Evolutionary conservation across 495 filamentous ascomycete species (phyloP).

Genomic region (Trichoderma parareesei): DNA sequence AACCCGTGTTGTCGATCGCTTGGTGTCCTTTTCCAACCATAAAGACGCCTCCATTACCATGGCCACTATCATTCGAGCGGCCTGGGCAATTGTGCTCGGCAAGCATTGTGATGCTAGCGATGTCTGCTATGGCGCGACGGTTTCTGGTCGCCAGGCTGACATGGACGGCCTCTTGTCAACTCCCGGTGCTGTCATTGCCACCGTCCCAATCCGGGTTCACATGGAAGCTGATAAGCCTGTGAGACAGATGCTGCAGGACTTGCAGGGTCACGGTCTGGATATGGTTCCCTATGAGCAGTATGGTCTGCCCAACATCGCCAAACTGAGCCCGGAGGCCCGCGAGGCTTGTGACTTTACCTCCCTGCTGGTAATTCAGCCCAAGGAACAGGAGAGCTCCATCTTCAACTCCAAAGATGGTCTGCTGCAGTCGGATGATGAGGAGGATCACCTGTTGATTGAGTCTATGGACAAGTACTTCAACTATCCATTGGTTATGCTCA

Average conservation of each 20-base stretch:
- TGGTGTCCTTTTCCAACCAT: conserved; percentile 16
- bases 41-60: conserved; percentile 29
- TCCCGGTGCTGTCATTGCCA: conserved; percentile 48
- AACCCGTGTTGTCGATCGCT: conserved; percentile 14
- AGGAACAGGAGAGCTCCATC: neutral
- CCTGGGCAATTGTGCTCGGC: conserved; percentile 36
- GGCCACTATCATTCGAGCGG: conserved; percentile 37
- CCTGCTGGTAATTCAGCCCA: conserved; percentile 1
- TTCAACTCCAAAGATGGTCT: neutral
- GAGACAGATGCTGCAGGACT: conserved; percentile 14
- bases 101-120: conserved; percentile 30
- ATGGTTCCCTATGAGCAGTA: conserved; percentile 38
- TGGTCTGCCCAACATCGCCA: conserved; percentile 34
- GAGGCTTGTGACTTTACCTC: conserved; percentile 25
- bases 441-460: neutral
- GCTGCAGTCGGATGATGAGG: neutral
- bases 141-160: conserved; percentile 39
- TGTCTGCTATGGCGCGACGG: conserved; percentile 39
- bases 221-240: conserved; percentile 14
- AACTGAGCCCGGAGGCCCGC: conserved; percentile 18
- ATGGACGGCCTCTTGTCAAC: conserved; percentile 40
- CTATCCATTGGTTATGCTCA: conserved; percentile 10
- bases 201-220: conserved; percentile 42
- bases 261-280: conserved; percentile 28
- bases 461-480: conserved; percentile 9